These are phyloP conservation scores for Eleusine indica DNA, from an alignment of 176 grass and related monocot genomes.

Conservation along the genomic window DNA sequence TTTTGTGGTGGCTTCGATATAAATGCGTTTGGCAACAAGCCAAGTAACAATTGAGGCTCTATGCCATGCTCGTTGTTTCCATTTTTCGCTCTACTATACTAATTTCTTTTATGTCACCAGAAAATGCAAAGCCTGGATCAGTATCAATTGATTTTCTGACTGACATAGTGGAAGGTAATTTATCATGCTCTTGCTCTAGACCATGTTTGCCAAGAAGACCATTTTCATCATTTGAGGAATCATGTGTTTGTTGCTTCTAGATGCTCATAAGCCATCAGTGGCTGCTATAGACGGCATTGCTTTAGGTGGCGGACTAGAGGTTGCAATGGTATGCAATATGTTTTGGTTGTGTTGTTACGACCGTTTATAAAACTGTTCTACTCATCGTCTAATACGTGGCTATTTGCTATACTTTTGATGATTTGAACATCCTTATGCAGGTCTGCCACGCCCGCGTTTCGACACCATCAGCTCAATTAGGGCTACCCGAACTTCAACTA, in stretches of 20 bases:
- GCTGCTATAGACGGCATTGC: slow-evolving; percentile 88
- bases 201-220: not conserved
- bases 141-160: slow-evolving; percentile 66
- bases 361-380: slow-evolving; percentile 13
- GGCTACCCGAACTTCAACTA: slow-evolving; percentile 81
- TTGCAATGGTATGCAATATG: slow-evolving; percentile 89
- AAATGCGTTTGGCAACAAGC: slow-evolving; percentile 49
- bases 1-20: slow-evolving; percentile 94
- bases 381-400: not conserved
- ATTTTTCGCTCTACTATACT: slow-evolving; percentile 1
- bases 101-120: slow-evolving; percentile 37
- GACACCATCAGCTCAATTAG: slow-evolving; percentile 77
- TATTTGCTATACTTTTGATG: slow-evolving; percentile 18
- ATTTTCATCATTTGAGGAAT: slow-evolving; percentile 8
- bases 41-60: slow-evolving; percentile 43
- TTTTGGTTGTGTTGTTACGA: not conserved
- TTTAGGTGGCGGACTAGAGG: slow-evolving; percentile 85
- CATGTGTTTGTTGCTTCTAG: slow-evolving; percentile 44
- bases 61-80: not conserved
- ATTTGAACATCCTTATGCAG: slow-evolving; percentile 39
- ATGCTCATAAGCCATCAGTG: slow-evolving; percentile 76
- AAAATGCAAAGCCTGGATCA: slow-evolving; percentile 55
- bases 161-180: slow-evolving; percentile 67
- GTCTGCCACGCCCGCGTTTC: slow-evolving; percentile 79
- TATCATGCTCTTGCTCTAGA: not conserved